Base-by-base conservation (phyloP, 108 stramenopile species). In the Mediolabrus comicus region DNA sequence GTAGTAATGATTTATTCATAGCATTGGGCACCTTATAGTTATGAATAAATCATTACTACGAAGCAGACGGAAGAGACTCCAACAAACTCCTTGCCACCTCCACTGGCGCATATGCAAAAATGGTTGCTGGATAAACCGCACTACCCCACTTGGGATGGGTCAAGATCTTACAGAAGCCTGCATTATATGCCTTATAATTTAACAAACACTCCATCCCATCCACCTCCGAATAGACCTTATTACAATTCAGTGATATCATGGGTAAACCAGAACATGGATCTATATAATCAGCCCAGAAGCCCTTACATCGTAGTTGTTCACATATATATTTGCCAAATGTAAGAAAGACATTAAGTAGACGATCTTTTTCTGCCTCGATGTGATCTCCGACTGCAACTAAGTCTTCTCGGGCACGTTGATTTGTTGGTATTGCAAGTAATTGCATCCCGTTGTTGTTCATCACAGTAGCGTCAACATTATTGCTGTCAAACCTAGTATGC, bases 231-330 rank as follows among this genome's bases (percentile, higher is more conserved):
- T 95, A 98, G 0, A 98, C 92, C 67, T 80, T 87, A 59, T 83
- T 92, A 56, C 67, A 83, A 41, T 79, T 74, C 55, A 71, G 72
- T 19, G 87, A 84, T 28, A 92, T 79, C 94, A 97, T 96, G 29
- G 98, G 97, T 39, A 98, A 76, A 10, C 98, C 98, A 9, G 94
- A 95, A 66, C 98, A 98, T 3, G 98, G 98, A 86, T 98, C 98
- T 70, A 98, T 98, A 71, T 84, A 98, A 72, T 98, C 98, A 34
- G 90, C 88, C 93, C 93, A 94, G 51, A 77, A 94, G 22, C 93
- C 93, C 33, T 59, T 69, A 12, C 53, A 49, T 35, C 84, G 71
- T 24, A 94, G 60, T 53, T 74, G 66, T 14, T 84, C 52, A 59
- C 87, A 90, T 3, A 94, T 12, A 29, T 84, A 79, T 36, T 80